Conservation (phyloP, 2,329 filamentous ascomycete species). For the Hymenoscyphus fraxineus region DNA sequence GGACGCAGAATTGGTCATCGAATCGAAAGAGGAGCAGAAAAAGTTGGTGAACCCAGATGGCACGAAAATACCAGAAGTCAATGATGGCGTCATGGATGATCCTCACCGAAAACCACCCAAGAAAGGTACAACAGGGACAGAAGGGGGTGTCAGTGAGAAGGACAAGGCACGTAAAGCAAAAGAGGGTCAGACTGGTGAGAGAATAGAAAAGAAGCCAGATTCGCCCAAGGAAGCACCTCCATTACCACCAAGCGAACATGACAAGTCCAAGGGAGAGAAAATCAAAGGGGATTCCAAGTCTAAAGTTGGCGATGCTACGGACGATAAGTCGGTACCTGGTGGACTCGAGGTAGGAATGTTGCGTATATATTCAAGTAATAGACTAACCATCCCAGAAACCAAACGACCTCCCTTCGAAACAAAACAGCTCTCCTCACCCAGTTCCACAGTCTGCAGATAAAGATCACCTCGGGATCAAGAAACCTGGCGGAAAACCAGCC, state of each 20-base stretch:
- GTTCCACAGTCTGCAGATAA: slow-evolving; percentile 63
- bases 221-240: slow-evolving; percentile 82
- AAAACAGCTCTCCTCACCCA: slow-evolving; percentile 69
- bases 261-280: slow-evolving; percentile 49
- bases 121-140: slow-evolving; percentile 81
- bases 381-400: slow-evolving; percentile 61
- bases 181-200: slow-evolving; percentile 62
- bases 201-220: slow-evolving; percentile 70
- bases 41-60: slow-evolving; percentile 51
- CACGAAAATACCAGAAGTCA: slow-evolving; percentile 58
- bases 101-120: slow-evolving; percentile 71
- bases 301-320: slow-evolving; percentile 37
- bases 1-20: slow-evolving; percentile 35
- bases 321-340: slow-evolving; percentile 32
- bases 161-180: slow-evolving; percentile 69
- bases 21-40: slow-evolving; percentile 47
- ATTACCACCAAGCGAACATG: slow-evolving; percentile 74
- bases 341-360: slow-evolving; percentile 55
- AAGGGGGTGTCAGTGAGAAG: slow-evolving; percentile 86
- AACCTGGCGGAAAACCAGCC: slow-evolving; percentile 38
- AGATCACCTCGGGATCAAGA: slow-evolving; percentile 55
- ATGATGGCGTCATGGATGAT: slow-evolving; percentile 92
- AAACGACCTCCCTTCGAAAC: slow-evolving; percentile 71
- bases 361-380: background rate
- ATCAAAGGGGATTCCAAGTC: slow-evolving; percentile 26